Percentiles rank a stretch among this genome's conserved stretches.
Evolutionary conservation across 805 yeast genomes (phyloP).

Genomic region (Lipomyces starkeyi): DNA sequence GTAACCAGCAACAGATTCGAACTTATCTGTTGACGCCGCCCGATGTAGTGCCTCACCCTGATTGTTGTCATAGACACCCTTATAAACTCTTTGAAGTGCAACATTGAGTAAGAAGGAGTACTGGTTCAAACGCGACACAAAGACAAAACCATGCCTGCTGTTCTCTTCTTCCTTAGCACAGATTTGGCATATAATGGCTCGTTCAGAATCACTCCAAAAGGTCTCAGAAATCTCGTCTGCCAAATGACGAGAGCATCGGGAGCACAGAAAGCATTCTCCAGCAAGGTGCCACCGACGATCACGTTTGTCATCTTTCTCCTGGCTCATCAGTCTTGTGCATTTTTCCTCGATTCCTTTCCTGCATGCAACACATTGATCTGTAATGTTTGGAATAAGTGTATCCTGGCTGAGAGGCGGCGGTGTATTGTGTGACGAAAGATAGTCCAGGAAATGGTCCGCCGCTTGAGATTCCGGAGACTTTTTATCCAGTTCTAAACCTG

Average conservation of each 20-base stretch:
- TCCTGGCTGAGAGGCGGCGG: slow-evolving; percentile 25
- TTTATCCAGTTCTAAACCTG: slow-evolving; percentile 69
- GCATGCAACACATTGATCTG: slow-evolving; percentile 79
- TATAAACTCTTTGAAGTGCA: slow-evolving; percentile 69
- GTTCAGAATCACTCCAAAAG: slow-evolving; percentile 48
- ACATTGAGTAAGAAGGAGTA: slow-evolving; percentile 77
- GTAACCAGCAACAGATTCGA: slow-evolving; percentile 49
- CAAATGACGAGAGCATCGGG: slow-evolving; percentile 57
- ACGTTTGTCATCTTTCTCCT: slow-evolving; percentile 25
- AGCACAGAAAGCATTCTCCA: slow-evolving; percentile 68
- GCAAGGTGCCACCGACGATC: slow-evolving; percentile 78
- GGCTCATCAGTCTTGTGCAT: slow-evolving; percentile 17
- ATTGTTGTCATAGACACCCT: slow-evolving; percentile 17
- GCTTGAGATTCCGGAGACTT: slow-evolving; percentile 63
- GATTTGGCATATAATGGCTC: slow-evolving; percentile 60
- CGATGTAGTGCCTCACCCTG: slow-evolving; percentile 20
- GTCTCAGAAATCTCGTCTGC: slow-evolving; percentile 48
- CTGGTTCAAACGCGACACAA: slow-evolving; percentile 74
- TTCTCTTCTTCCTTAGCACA: slow-evolving; percentile 61
- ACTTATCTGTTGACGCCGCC: slow-evolving; percentile 28
- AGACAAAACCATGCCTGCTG: slow-evolving; percentile 56
- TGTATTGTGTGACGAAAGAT: slow-evolving; percentile 48
- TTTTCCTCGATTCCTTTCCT: slow-evolving; percentile 75
- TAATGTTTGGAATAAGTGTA: slow-evolving; percentile 27
- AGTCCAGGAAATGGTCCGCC: slow-evolving; percentile 65